phyloP scores from a whole-genome alignment of 2,329 filamentous ascomycete genomes.

The Talaromyces funiculosus region DNA sequence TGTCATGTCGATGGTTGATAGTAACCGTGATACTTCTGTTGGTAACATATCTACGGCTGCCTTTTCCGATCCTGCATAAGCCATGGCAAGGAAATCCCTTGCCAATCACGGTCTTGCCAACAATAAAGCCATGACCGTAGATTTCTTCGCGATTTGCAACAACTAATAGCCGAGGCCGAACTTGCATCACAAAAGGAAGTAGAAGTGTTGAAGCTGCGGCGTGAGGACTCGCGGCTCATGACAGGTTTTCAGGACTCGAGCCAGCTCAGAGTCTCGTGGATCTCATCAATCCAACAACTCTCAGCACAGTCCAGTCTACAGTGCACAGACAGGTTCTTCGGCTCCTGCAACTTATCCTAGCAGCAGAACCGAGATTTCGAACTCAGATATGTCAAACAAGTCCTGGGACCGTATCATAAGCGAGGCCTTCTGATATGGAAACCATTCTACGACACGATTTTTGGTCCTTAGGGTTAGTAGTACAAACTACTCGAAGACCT shows the following conservation, averaged over 20 bases:
- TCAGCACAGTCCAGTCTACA: not conserved
- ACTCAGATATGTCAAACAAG: constrained; percentile 9
- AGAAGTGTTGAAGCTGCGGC: constrained; percentile 18
- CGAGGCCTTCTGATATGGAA: constrained; percentile 8
- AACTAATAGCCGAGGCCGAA: constrained; percentile 22
- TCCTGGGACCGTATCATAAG: constrained; percentile 16
- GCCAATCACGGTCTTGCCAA: constrained; percentile 15
- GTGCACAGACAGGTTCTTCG: constrained; percentile 1
- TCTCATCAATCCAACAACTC: constrained; percentile 10
- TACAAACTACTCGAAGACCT: not conserved
- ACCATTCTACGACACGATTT: not conserved
- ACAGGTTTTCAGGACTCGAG: constrained; percentile 16
- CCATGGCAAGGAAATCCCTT: constrained; percentile 10
- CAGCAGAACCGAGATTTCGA: not conserved
- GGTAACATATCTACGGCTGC: not conserved
- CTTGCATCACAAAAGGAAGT: constrained; percentile 17
- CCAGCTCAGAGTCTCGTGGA: not conserved
- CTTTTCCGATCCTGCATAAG: not conserved
- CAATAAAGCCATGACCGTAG: constrained; percentile 14
- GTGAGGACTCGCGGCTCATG: constrained; percentile 22
- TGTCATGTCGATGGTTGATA: not conserved
- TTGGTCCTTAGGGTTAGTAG: not conserved
- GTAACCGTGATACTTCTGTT: not conserved
- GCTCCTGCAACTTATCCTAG: not conserved
- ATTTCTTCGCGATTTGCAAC: constrained; percentile 19